Evolutionary conservation across 768 basidiomycete genomes (phyloP), one percentile per base, ranked within the genome.

Genomic region (Mycena alexandri): DNA sequence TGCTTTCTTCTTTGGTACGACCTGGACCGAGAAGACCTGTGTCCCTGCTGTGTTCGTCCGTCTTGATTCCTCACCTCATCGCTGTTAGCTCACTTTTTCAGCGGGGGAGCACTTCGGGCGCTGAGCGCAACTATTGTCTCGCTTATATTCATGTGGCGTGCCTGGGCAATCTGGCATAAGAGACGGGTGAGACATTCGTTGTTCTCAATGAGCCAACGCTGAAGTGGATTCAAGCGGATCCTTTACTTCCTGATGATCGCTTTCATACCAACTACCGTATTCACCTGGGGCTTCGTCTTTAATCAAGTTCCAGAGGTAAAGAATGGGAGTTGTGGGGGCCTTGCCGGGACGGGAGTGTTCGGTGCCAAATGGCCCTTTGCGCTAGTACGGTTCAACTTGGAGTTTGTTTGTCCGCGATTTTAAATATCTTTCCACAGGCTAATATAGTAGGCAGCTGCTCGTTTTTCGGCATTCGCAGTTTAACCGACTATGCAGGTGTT

Each of bases 271-370:
- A 56, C 55, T 10, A 56, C 55, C 3, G 41, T 56, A 3, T 56
- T 56, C 55, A 56, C 55, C 14, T 56, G 55, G 55, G 55, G 41
- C 55, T 56, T 56, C 16, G 55, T 56, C 41, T 56, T 56, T 17
- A 43, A 43, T 11, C 41, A 56, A 12, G 55, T 43, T 17, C 55
- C 55, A 17, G 55, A 56, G 55, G 55, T 56, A 1, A 43, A 43
- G 7, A 43, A 25, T 24, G 55, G 55, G 16, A 56, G 55, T 19
- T 56, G 55, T 22, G 55, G 55, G 4, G 55, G 55, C 11, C 55
- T 56, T 43, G 38, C 55, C 13, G 16, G 41, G 3, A 29, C 21
- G 16, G 55, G 55, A n/a, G 55, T 56, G 11, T 56, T 56, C 34
- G 55, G 55, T 3, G 55, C 24, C 17, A 56, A 56, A 21, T 56